These are phyloP conservation scores for Taphrina deformans DNA, from an alignment of 1,139 yeast genomes.

Conservation along the genomic window DNA sequence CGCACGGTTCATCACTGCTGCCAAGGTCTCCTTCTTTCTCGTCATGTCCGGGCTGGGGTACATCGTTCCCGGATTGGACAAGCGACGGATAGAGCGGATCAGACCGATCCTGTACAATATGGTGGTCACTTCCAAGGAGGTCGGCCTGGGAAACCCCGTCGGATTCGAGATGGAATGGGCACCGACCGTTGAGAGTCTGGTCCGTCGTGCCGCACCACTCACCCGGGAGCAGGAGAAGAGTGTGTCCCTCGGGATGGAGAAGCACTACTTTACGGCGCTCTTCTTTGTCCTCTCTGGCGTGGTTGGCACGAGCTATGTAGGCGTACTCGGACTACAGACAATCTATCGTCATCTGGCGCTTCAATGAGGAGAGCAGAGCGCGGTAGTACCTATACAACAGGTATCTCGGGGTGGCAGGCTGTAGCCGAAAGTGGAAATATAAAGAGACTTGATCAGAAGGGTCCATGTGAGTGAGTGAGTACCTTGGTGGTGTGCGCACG, in stretches of 20 bases:
- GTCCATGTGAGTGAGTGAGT: no score
- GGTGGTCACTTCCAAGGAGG: conserved; percentile 16
- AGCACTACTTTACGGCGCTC: conserved; percentile 26
- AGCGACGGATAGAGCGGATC: conserved; percentile 24
- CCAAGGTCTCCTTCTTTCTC: conserved; percentile 30
- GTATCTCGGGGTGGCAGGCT: no score
- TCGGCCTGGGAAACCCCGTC: conserved; percentile 26
- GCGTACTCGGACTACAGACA: neutral
- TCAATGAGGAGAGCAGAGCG: neutral
- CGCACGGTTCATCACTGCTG: conserved; percentile 18
- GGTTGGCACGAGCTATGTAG: conserved; percentile 7
- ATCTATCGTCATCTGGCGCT: neutral
- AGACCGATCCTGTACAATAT: conserved; percentile 10
- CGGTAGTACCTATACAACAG: no score
- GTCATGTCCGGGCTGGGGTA: conserved; percentile 29
- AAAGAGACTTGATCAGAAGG: no score
- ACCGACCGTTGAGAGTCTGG: conserved; percentile 1
- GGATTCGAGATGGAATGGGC: conserved; percentile 23
- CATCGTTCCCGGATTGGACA: conserved; percentile 27
- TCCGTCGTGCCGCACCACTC: neutral
- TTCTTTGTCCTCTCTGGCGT: conserved; percentile 3
- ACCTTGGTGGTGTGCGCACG: neutral
- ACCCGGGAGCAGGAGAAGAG: neutral
- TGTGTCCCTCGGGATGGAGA: conserved; percentile 23
- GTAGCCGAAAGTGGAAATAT: no score